A percentile compares a stretch with the other conserved stretches of the same genome.
Evolutionary conservation across 805 yeast genomes (phyloP).

Genomic region (Diddensiella caesifluorescens): DNA sequence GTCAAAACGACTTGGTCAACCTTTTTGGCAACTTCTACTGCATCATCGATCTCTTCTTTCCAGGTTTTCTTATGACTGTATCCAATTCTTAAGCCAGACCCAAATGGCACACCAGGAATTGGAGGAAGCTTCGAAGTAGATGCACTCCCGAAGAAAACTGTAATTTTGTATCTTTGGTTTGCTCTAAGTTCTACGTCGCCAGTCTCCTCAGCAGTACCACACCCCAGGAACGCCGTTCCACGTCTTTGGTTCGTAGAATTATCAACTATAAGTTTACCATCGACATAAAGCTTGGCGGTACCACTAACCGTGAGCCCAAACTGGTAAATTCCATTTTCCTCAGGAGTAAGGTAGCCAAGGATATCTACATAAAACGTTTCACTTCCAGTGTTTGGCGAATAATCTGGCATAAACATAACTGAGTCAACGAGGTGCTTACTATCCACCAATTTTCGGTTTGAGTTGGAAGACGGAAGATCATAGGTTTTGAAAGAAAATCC

Average conservation of each 20-base stretch:
- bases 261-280: constrained; percentile 50
- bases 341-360: constrained; percentile 43
- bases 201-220: constrained; percentile 50
- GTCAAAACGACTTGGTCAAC: constrained; percentile 50
- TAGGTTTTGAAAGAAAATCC: constrained; percentile 13
- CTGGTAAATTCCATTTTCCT: constrained; percentile 43
- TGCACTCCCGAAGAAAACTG: constrained; percentile 49
- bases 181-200: constrained; percentile 37
- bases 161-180: constrained; percentile 43
- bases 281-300: constrained; percentile 49
- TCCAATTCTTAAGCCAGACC: constrained; percentile 35
- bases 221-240: constrained; percentile 49
- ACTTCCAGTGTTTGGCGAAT: constrained; percentile 10
- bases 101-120: constrained; percentile 26
- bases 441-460: constrained; percentile 16
- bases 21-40: constrained; percentile 44
- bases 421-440: constrained; percentile 12
- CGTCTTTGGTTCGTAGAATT: constrained; percentile 47
- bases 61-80: constrained; percentile 28
- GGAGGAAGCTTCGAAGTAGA: constrained; percentile 31
- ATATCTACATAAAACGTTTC: constrained; percentile 40
- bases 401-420: constrained; percentile 18
- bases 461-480: constrained; percentile 2
- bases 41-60: constrained; percentile 35
- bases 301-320: constrained; percentile 52